Evolutionary conservation across 2,329 filamentous ascomycete species (phyloP).

Genomic region (Alternaria rosae): DNA sequence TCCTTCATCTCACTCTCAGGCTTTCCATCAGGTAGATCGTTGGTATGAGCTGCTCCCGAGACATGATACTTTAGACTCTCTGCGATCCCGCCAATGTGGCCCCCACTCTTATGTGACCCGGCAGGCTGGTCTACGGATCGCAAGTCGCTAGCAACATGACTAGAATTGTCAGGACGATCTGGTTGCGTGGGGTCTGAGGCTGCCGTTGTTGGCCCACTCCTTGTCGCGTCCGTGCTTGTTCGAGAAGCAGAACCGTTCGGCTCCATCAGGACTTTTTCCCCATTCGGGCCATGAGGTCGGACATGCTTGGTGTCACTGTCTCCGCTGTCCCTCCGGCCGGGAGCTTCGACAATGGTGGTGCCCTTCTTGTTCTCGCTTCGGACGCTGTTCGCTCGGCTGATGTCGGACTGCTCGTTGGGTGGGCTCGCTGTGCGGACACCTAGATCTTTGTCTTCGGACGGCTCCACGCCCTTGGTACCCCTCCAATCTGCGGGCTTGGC

Average conservation of each 20-base stretch:
- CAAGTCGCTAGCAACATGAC: constrained; percentile 5
- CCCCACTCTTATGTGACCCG: constrained; percentile 29
- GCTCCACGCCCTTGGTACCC: constrained; percentile 55
- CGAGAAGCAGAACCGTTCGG: constrained; percentile 26
- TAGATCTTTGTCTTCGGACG: constrained; percentile 66
- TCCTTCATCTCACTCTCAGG: constrained; percentile 51
- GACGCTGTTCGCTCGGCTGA: constrained; percentile 78
- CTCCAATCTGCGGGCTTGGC: constrained; percentile 77
- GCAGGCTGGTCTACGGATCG: constrained; percentile 7
- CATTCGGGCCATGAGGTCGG: constrained; percentile 48
- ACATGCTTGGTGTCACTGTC: constrained; percentile 51
- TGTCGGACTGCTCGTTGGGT: constrained; percentile 63
- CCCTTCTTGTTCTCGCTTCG: constrained; percentile 52
- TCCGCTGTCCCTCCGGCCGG: constrained; percentile 37
- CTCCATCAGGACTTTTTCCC: constrained; percentile 42
- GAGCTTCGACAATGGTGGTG: constrained; percentile 33
- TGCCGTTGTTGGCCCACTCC: constrained; percentile 21
- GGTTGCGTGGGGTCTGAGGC: constrained; percentile 22
- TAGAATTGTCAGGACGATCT: constrained; percentile 25
- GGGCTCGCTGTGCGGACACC: constrained; percentile 72
- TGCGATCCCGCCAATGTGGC: constrained; percentile 29
- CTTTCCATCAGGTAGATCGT: constrained; percentile 53
- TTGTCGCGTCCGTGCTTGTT: constrained; percentile 21
- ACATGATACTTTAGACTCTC: constrained; percentile 40
- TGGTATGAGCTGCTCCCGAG: constrained; percentile 45